Percentiles rank a stretch among this genome's conserved stretches.
Conservation (phyloP, 1,284 basidiomycete species). For the Microbotryomycetes sp. region DNA sequence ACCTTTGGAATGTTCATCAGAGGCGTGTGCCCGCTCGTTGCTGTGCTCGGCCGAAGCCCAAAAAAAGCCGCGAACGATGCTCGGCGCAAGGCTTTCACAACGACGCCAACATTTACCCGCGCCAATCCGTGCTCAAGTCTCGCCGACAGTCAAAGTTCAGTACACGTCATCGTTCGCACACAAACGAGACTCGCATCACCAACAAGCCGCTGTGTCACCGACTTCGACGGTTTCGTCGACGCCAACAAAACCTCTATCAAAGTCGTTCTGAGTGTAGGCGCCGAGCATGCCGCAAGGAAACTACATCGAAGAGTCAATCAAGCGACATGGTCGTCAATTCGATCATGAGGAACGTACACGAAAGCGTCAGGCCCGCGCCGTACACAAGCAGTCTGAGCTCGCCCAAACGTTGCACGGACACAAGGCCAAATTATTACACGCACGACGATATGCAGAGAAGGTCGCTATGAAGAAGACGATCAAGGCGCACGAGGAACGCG, state of each 20-base stretch:
- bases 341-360: constrained; percentile 54
- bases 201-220: no score
- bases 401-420: constrained; percentile 94
- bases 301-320: constrained; percentile 59
- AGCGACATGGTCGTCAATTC: constrained; percentile 49
- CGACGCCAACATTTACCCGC: no score
- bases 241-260: no score
- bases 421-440: constrained; percentile 96
- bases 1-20: constrained; percentile 32
- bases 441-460: constrained; percentile 93
- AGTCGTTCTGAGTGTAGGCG: no score
- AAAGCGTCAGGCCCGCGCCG: constrained; percentile 83
- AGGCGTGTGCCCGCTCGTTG: background rate
- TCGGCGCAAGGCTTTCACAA: no score
- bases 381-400: constrained; percentile 76
- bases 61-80: no score
- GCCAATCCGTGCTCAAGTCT: no score
- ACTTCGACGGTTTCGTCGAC: no score
- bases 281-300: constrained; percentile 75
- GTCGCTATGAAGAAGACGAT: constrained; percentile 98
- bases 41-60: no score
- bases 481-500: constrained; percentile 97
- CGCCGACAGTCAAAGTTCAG: no score
- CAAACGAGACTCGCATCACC: no score
- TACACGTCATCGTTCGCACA: no score